Evolutionary conservation across 108 stramenopile species (phyloP).

Genomic region (Cyclotella choctawhatcheeana): DNA sequence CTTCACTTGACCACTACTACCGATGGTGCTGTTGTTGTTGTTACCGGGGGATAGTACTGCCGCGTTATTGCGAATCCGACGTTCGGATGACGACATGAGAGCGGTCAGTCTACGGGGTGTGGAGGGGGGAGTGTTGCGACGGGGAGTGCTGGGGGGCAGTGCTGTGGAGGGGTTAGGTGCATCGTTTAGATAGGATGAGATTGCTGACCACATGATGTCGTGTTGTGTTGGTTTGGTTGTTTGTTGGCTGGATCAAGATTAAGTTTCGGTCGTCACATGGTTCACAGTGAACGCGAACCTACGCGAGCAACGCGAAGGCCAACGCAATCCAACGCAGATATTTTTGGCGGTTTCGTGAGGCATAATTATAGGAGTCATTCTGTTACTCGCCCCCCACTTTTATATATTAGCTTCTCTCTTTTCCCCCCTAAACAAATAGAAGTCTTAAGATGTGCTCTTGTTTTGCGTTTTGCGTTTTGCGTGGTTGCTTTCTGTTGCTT

Average conservation of each 20-base stretch:
- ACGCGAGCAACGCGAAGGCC: too few relatives aligned
- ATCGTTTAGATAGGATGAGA: conserved; percentile 8
- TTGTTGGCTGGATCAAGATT: background rate
- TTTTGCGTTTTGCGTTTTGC: too few relatives aligned
- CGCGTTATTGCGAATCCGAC: background rate
- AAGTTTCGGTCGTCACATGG: too few relatives aligned
- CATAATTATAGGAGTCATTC: too few relatives aligned
- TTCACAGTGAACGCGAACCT: too few relatives aligned
- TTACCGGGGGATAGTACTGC: background rate
- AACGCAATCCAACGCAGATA: too few relatives aligned
- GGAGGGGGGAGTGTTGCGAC: background rate
- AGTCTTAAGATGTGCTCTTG: too few relatives aligned
- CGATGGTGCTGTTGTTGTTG: background rate
- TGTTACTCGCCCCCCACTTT: too few relatives aligned
- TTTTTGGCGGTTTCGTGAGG: too few relatives aligned
- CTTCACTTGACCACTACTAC: background rate
- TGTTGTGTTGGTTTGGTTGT: background rate
- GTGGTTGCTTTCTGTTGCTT: too few relatives aligned
- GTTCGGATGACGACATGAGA: conserved; percentile 4
- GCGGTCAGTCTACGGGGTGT: background rate
- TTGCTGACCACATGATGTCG: conserved; percentile 11
- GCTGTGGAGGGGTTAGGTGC: background rate
- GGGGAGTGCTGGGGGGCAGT: background rate
- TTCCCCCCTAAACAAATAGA: too few relatives aligned
- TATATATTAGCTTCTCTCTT: too few relatives aligned